Conservation (phyloP, 169 alveolate species). For the Babesia bovis region DNA sequence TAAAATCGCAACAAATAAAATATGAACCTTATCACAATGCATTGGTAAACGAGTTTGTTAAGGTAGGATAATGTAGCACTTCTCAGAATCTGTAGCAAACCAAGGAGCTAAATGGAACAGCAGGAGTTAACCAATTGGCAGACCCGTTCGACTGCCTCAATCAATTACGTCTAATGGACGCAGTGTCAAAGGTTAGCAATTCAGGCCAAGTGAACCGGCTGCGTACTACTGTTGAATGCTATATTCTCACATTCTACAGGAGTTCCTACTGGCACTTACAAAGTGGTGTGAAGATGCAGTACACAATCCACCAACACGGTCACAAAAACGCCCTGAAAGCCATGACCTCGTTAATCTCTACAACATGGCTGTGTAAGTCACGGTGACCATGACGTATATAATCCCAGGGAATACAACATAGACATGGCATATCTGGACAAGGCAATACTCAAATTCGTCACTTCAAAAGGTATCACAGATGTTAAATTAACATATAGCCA, state of each 20-base stretch:
- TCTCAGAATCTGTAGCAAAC: conserved; percentile 41
- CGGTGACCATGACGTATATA: not conserved
- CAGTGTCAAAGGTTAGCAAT: conserved; percentile 49
- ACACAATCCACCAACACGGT: conserved; percentile 71
- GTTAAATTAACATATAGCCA: not conserved
- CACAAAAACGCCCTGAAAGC: conserved; percentile 74
- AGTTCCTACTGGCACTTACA: conserved; percentile 69
- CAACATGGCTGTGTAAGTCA: conserved; percentile 57
- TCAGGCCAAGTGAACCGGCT: not conserved
- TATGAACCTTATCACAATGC: conserved; percentile 57
- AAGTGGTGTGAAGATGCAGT: conserved; percentile 80
- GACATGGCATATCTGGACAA: conserved; percentile 55
- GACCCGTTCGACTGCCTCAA: conserved; percentile 78
- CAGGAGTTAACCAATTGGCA: conserved; percentile 68
- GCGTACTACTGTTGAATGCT: no score
- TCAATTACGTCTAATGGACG: conserved; percentile 14
- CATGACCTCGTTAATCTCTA: conserved; percentile 71
- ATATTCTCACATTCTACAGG: no score
- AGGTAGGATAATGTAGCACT: conserved; percentile 49
- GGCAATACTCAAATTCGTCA: conserved; percentile 64
- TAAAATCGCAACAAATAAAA: conserved; percentile 26
- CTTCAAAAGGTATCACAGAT: conserved; percentile 50
- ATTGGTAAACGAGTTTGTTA: conserved; percentile 43
- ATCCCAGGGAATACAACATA: conserved; percentile 50
- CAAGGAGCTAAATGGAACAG: conserved; percentile 56